Evolutionary conservation across 352 stramenopile genomes (phyloP), one percentile per base, ranked within the genome.

Genomic region (Pythium rishiriense): DNA sequence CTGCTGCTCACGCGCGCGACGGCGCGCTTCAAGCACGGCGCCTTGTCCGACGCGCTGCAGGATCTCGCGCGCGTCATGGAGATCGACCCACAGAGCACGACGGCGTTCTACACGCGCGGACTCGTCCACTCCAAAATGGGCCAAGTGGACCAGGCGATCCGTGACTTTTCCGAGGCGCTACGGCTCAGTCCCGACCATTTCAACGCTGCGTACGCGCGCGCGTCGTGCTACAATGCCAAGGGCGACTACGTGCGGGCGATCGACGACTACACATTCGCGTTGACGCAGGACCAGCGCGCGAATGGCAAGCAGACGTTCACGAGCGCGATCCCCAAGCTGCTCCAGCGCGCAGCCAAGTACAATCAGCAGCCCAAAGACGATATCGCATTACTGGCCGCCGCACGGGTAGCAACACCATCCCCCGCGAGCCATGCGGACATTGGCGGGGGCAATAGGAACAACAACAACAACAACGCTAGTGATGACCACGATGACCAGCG

Each of bases 211-310:
- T 97, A 97, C 47, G 85, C 85, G 35, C 75, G 90, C 9, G 90
- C 86, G 3, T 92, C 90, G 22, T 96, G 82, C 55, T 93, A 88
- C 71, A 97, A 97, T 64, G 85, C 74, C 19, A 81, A 94, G 57
- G 88, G 86, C 3, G 80, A 94, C 70, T 94, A 96, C 58, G 74
- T 87, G 22, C 75, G 75, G 24, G 90, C 90, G 3, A 96, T 97
- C 50, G 89, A 97, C 51, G 89, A 97, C 62, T 97, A 97, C 73
- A 96, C 93, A 49, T 83, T 93, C 31, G 88, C 89, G 1, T 68
- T 97, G 29, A 66, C 84, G 28, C 93, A 96, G 58, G 89, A 97
- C 64, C 84, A 92, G 57, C 68, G 67, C 19, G 64, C 57, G 19
- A 68, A 69, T 14, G 48, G 49, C 51, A 61, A 58, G 25, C 41